Evolutionary conservation across 2,329 filamentous ascomycete genomes (phyloP).

Genomic region (Neofusicoccum ribis): DNA sequence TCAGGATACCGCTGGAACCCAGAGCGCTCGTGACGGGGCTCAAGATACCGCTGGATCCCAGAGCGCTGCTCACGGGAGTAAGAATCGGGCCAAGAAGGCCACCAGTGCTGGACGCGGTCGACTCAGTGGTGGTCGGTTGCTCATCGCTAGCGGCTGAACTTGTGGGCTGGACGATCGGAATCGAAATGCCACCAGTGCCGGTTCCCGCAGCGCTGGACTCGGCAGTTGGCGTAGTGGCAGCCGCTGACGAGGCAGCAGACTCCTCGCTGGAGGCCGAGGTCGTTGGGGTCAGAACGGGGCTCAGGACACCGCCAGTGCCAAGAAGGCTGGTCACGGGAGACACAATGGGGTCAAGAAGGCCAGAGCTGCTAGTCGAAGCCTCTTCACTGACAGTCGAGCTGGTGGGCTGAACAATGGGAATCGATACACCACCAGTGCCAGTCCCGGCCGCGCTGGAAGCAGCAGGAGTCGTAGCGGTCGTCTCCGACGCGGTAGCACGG

Average conservation of each 20-base stretch:
- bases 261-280: background rate
- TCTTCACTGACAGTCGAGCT: background rate
- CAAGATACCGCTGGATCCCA: conserved; percentile 4
- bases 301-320: conserved; percentile 2
- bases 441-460: conserved; percentile 6
- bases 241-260: background rate
- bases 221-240: background rate
- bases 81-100: conserved; percentile 15
- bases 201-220: conserved; percentile 9
- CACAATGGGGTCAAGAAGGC: conserved; percentile 1
- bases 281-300: conserved; percentile 1
- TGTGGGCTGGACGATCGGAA: conserved; percentile 16
- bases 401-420: conserved; percentile 17
- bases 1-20: conserved; percentile 7
- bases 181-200: conserved; percentile 17
- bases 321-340: conserved; percentile 7
- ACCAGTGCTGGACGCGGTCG: background rate
- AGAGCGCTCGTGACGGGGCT: conserved; percentile 12
- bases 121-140: background rate
- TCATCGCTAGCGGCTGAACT: background rate
- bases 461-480: background rate
- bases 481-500: background rate
- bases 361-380: background rate
- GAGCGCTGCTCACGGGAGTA: conserved; percentile 2
- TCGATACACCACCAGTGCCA: conserved; percentile 17